A percentile compares a stretch with the other conserved stretches of the same genome.
phyloP scores from a whole-genome alignment of 768 basidiomycete genomes.

The Calocera cornea region DNA sequence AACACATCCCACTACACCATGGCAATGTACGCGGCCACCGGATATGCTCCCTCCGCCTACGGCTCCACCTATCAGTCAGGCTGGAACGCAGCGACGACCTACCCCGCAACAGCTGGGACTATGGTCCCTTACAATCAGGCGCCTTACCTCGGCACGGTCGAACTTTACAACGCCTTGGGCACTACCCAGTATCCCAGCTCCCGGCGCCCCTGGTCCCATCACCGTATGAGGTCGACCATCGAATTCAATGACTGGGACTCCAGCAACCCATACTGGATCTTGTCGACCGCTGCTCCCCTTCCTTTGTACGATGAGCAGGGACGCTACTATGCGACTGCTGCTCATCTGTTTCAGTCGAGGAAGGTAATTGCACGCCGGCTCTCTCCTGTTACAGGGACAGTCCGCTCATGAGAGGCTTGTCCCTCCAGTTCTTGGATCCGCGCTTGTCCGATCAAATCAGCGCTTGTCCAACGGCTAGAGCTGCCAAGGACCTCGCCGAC shows the following conservation, averaged over 20 bases:
- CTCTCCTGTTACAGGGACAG: not conserved
- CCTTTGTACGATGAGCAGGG: not conserved
- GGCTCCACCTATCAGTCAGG: not conserved
- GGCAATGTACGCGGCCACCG: not conserved
- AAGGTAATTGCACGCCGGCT: not conserved
- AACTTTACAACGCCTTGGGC: not conserved
- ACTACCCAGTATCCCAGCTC: not conserved
- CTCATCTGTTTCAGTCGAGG: not conserved
- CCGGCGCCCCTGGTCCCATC: not conserved
- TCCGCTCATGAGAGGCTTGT: not conserved
- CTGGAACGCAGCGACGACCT: not conserved
- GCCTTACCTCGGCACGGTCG: not conserved
- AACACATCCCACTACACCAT: not conserved
- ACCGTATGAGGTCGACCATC: not conserved
- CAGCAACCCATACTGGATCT: not conserved
- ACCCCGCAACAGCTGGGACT: not conserved
- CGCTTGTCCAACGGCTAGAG: not conserved
- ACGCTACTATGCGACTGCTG: not conserved
- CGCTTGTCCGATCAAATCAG: not conserved
- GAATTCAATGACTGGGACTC: conserved; percentile 1
- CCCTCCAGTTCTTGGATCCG: conserved; percentile 2
- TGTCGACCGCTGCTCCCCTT: not conserved
- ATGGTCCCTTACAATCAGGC: not conserved
- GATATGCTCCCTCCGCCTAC: not conserved
- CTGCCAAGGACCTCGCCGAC: not conserved